Percentiles rank a stretch among this genome's conserved stretches.
phyloP scores from a whole-genome alignment of 2,329 filamentous ascomycete species.

The Apiospora phragmitis region DNA sequence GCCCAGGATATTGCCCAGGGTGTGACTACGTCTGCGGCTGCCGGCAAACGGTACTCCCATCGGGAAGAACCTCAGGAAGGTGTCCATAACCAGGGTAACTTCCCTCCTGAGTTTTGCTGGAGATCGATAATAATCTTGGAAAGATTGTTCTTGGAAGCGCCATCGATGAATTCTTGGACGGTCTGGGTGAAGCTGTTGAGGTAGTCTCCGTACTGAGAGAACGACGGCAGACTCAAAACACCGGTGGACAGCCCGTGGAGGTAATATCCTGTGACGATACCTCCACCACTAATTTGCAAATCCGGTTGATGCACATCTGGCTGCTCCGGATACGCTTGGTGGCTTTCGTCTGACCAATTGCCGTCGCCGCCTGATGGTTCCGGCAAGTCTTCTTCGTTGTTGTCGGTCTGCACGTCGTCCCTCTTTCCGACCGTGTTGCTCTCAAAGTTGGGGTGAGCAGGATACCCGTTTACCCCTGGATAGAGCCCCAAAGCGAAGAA shows the following conservation, averaged over 20 bases:
- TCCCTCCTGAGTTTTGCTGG: constrained; percentile 24
- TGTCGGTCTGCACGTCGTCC: background rate
- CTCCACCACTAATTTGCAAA: constrained; percentile 13
- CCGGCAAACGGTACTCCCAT: constrained; percentile 21
- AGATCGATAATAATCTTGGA: constrained; percentile 24
- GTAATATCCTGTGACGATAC: constrained; percentile 23
- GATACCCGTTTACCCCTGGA: constrained; percentile 16
- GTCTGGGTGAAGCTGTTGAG: constrained; percentile 31
- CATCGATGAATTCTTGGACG: constrained; percentile 29
- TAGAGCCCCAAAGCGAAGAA: constrained; percentile 37
- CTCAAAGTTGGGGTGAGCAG: background rate
- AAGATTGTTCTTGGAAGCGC: constrained; percentile 7
- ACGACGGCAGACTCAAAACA: constrained; percentile 41
- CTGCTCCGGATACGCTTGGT: constrained; percentile 17
- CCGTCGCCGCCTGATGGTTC: background rate
- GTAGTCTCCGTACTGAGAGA: constrained; percentile 28
- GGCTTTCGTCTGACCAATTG: constrained; percentile 12
- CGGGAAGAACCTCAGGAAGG: constrained; percentile 24
- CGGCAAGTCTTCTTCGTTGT: background rate
- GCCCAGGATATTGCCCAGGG: constrained; percentile 20
- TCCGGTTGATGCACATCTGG: constrained; percentile 19
- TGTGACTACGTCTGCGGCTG: constrained; percentile 21
- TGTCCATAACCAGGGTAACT: constrained; percentile 20
- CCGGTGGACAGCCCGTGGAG: constrained; percentile 26
- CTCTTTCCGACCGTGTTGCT: constrained; percentile 19